Conservation (phyloP, 331 rosid species). For the Quercus phellos region DNA sequence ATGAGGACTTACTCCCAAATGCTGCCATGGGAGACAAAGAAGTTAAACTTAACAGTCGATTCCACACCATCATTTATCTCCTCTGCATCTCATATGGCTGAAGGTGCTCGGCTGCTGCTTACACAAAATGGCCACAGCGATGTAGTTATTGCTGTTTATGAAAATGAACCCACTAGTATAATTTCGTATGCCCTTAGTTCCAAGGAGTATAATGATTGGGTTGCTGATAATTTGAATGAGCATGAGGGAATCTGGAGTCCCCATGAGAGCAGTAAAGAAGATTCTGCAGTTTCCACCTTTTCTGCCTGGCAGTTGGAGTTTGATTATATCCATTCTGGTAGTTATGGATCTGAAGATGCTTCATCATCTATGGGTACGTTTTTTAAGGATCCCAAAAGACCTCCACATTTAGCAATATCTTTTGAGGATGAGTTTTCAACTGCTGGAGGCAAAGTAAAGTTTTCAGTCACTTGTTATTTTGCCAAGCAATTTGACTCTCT, state of each 20-base stretch:
- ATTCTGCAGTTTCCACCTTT: constrained; percentile 52
- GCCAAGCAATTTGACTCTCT: constrained; percentile 80
- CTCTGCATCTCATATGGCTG: constrained; percentile 53
- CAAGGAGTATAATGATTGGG: constrained; percentile 73
- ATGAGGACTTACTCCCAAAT: constrained; percentile 43
- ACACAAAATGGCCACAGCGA: constrained; percentile 52
- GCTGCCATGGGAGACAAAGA: constrained; percentile 63
- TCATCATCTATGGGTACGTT: constrained; percentile 58
- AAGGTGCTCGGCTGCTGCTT: constrained; percentile 78
- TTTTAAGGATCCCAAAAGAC: constrained; percentile 58
- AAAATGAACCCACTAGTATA: constrained; percentile 86
- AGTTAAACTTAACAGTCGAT: constrained; percentile 46
- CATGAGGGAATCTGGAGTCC: constrained; percentile 44
- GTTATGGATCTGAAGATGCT: constrained; percentile 73
- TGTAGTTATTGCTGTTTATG: constrained; percentile 85
- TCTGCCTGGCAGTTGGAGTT: constrained; percentile 77
- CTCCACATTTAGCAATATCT: constrained; percentile 67
- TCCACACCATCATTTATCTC: constrained; percentile 66
- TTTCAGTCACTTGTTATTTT: constrained; percentile 94
- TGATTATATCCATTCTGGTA: constrained; percentile 65
- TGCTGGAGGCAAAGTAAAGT: constrained; percentile 68
- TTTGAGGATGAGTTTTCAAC: constrained; percentile 63
- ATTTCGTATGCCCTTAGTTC: constrained; percentile 87
- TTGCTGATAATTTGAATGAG: constrained; percentile 49
- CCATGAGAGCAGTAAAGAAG: constrained; percentile 45